Conservation (phyloP, 2,329 filamentous ascomycete genomes). For the Lasiodiplodia hormozganensis region DNA sequence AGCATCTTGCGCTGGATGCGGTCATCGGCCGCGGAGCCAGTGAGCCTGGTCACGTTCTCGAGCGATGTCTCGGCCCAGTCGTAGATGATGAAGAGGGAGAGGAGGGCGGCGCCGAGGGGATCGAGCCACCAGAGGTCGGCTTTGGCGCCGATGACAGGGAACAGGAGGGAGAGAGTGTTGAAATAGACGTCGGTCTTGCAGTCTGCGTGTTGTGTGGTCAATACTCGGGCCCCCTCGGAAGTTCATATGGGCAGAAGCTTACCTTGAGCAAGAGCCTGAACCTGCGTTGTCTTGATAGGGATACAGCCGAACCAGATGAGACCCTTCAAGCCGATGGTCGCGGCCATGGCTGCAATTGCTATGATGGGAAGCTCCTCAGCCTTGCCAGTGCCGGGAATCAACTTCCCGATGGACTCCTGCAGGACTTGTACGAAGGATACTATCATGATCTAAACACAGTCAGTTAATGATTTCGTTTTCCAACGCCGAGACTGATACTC, state of each 20-base stretch:
- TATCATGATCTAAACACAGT: slow-evolving; percentile 57
- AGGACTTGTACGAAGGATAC: slow-evolving; percentile 68
- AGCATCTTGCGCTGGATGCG: slow-evolving; percentile 63
- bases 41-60: slow-evolving; percentile 65
- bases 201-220: slow-evolving; percentile 45
- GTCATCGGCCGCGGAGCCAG: slow-evolving; percentile 63
- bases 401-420: slow-evolving; percentile 65
- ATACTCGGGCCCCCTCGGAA: background rate
- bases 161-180: slow-evolving; percentile 68
- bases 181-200: slow-evolving; percentile 71
- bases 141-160: slow-evolving; percentile 66
- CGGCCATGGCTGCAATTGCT: slow-evolving; percentile 64
- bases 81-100: slow-evolving; percentile 72
- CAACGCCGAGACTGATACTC: background rate
- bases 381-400: slow-evolving; percentile 58
- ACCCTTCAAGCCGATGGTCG: slow-evolving; percentile 65
- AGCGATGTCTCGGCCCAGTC: slow-evolving; percentile 71
- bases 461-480: background rate
- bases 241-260: background rate
- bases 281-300: slow-evolving; percentile 67
- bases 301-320: slow-evolving; percentile 67
- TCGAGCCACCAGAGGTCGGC: slow-evolving; percentile 72
- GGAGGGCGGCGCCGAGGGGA: slow-evolving; percentile 64
- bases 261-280: slow-evolving; percentile 66
- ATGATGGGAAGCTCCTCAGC: slow-evolving; percentile 59